These are phyloP conservation scores for Solanum bukasovii DNA, from an alignment of 257 asterid species.

Conservation along the genomic window DNA sequence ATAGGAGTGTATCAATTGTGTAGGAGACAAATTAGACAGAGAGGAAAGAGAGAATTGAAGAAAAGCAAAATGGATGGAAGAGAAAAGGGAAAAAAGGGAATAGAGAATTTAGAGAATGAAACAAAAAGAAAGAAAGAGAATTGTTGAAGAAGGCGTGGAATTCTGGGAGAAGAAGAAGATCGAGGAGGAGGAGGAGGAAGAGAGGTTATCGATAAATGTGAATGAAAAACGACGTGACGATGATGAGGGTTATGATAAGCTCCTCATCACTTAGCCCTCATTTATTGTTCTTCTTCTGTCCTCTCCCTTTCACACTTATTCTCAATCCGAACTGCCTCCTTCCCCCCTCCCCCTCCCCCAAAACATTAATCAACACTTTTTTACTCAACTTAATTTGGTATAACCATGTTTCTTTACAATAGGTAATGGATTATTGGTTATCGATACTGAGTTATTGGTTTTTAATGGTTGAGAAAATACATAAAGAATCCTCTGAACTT, in stretches of 20 bases:
- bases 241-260: slow-evolving; percentile 92
- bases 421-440: background rate
- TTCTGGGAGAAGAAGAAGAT: slow-evolving; percentile 20
- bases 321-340: slow-evolving; percentile 88
- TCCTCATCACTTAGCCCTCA: slow-evolving; percentile 62
- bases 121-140: background rate
- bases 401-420: background rate
- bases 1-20: too few relatives aligned
- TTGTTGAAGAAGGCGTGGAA: slow-evolving; percentile 38
- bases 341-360: background rate
- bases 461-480: too few relatives aligned
- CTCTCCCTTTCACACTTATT: slow-evolving; percentile 85
- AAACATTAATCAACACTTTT: background rate
- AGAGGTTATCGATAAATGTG: slow-evolving; percentile 43
- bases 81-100: background rate
- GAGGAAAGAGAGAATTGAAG: background rate
- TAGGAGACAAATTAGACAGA: background rate
- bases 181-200: background rate
- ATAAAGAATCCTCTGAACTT: too few relatives aligned
- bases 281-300: slow-evolving; percentile 58
- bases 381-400: background rate
- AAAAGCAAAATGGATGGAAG: background rate
- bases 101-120: background rate
- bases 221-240: slow-evolving; percentile 86
- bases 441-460: too few relatives aligned